Evolutionary conservation across 305 asterid genomes (phyloP).

Genomic region (Fraxinus angustifolia): DNA sequence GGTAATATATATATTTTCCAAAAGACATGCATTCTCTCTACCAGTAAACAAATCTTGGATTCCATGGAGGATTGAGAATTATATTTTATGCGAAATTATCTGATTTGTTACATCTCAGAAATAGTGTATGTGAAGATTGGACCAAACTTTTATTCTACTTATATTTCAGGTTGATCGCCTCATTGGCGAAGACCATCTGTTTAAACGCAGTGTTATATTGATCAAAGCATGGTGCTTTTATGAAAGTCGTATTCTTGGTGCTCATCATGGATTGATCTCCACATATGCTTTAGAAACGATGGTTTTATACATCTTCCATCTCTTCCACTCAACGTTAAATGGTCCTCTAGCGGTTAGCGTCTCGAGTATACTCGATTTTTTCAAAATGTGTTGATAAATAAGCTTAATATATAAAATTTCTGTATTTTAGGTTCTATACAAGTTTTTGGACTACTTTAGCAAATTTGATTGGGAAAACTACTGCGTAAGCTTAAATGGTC

Average conservation of each 20-base stretch:
- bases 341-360: slow-evolving; percentile 86
- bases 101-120: background rate
- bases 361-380: slow-evolving; percentile 17
- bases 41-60: background rate
- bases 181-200: slow-evolving; percentile 69
- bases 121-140: slow-evolving; percentile 7
- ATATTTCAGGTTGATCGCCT: slow-evolving; percentile 69
- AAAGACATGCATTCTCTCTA: background rate
- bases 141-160: slow-evolving; percentile 17
- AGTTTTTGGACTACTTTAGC: slow-evolving; percentile 78
- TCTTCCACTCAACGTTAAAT: slow-evolving; percentile 58
- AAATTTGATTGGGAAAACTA: slow-evolving; percentile 79
- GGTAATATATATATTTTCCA: background rate
- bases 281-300: slow-evolving; percentile 92
- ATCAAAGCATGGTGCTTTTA: slow-evolving; percentile 91
- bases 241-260: slow-evolving; percentile 88
- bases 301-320: slow-evolving; percentile 81
- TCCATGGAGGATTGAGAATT: background rate
- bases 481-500: slow-evolving; percentile 67
- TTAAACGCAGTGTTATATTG: slow-evolving; percentile 73
- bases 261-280: slow-evolving; percentile 79
- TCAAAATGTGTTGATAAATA: slow-evolving; percentile 20
- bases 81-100: background rate
- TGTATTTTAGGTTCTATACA: slow-evolving; percentile 61
- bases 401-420: slow-evolving; percentile 21